These are phyloP conservation scores for Phytophthora fragariae DNA, from an alignment of 352 stramenopile species.

Conservation along the genomic window DNA sequence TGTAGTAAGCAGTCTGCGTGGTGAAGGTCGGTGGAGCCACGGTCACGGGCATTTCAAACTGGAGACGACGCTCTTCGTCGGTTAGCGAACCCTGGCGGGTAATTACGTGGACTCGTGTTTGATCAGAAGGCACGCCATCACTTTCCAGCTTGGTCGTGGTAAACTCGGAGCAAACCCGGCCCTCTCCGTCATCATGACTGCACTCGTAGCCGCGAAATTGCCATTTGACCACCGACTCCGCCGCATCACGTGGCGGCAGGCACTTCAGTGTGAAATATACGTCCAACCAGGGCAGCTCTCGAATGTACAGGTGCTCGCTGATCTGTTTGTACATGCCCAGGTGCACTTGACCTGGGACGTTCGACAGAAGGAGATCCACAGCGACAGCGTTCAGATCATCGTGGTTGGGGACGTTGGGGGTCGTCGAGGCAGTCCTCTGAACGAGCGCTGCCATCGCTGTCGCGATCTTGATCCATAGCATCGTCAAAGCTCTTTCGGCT, in stretches of 20 bases:
- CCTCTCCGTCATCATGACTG: constrained; percentile 2
- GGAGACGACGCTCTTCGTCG: constrained; percentile 38
- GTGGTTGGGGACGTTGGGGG: neutral
- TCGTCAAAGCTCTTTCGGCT: neutral
- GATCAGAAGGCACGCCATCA: constrained; percentile 12
- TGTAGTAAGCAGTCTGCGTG: constrained; percentile 51
- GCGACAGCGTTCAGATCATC: constrained; percentile 19
- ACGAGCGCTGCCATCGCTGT: neutral
- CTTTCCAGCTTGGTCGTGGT: constrained; percentile 38
- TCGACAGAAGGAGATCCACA: constrained; percentile 34
- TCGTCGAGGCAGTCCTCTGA: neutral
- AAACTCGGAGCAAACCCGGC: constrained; percentile 41
- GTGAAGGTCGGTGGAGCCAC: constrained; percentile 35
- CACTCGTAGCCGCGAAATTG: constrained; percentile 57
- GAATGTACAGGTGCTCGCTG: constrained; percentile 35
- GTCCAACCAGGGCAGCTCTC: constrained; percentile 33
- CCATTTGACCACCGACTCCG: constrained; percentile 28
- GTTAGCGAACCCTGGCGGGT: constrained; percentile 1
- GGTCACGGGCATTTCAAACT: constrained; percentile 41
- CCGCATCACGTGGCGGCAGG: neutral
- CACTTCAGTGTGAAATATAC: constrained; percentile 51
- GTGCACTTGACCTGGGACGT: constrained; percentile 40
- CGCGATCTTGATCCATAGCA: constrained; percentile 15
- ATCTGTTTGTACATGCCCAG: constrained; percentile 42
- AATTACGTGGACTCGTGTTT: constrained; percentile 20